Evolutionary conservation across 768 basidiomycete species (phyloP), one percentile per base, ranked within the genome.

Genomic region (Macrocybe gigantea): DNA sequence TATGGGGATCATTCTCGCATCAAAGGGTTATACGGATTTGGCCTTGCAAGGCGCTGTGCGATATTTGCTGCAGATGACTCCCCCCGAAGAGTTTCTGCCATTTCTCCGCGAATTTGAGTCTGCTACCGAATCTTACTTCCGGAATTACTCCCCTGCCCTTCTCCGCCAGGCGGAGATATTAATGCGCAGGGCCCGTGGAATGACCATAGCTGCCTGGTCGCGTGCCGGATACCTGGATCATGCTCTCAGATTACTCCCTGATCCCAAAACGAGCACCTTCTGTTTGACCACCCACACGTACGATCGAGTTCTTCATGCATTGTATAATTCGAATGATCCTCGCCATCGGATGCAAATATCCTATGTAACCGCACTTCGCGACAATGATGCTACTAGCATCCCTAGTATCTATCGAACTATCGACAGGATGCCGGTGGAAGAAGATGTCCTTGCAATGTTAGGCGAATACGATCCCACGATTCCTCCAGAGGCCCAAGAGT

Each of bases 221-320:
- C 52, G 61, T 10, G 60, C 64, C 3, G 68, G 70, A 11, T 65
- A 70, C 31, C 45, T 68, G 1, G 59, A 67, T 0, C 65, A 66
- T 13, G 80, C 80, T 3, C 33, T 80, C n/a, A 42, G 53, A n/a
- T 59, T 82, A 38, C 55, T 80, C n/a, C 72, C 71, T 5, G 54
- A 62, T 8, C 65, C 66, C 7, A 53, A 52, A 2, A 46, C 62
- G 7, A 60, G 59, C 1, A 50, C 47, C 6, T 60, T 68, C 42
- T 54, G 15, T 11, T 50, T 82, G 36, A 52, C 70, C 5, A 53
- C 55, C 1, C 64, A 59, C 44, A 73, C 72, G 2, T 72, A 75
- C 45, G 47, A 57, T 32, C 54, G 67, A 32, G 64, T 73, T 46
- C 52, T 67, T 15, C 57, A 51, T 12, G 56, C 54, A 7, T 43